A percentile compares a stretch with the other conserved stretches of the same genome.
These are phyloP conservation scores for Exophiala alcalophila DNA, from an alignment of 2,329 filamentous ascomycete genomes.

Conservation along the genomic window DNA sequence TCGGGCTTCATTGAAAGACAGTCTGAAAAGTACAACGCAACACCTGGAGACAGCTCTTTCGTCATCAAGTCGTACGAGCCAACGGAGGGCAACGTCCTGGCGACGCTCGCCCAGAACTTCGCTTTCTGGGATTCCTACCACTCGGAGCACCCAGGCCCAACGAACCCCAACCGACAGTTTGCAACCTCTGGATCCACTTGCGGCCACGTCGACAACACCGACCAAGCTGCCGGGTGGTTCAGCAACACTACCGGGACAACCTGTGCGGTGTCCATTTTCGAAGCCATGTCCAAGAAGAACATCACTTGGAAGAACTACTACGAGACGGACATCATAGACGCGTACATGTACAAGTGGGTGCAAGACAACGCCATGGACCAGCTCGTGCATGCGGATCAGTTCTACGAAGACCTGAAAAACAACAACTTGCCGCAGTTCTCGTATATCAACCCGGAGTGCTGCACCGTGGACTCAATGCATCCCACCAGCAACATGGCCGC, in stretches of 20 bases:
- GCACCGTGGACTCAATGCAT: conserved; percentile 24
- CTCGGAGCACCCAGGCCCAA: conserved; percentile 22
- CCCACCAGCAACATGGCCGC: conserved; percentile 25
- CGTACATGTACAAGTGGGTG: conserved; percentile 24
- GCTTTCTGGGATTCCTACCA: conserved; percentile 22
- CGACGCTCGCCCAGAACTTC: conserved; percentile 20
- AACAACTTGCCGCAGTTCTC: conserved; percentile 68
- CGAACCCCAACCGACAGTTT: conserved; percentile 20
- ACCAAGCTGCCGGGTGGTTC: conserved; percentile 20
- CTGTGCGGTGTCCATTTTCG: conserved; percentile 18
- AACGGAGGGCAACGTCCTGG: conserved; percentile 9
- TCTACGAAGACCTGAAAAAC: conserved; percentile 64
- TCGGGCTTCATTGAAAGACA: conserved; percentile 24
- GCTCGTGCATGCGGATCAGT: conserved; percentile 40
- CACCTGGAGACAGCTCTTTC: conserved; percentile 20
- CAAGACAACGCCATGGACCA: conserved; percentile 23
- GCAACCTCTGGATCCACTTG: conserved; percentile 18
- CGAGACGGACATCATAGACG: conserved; percentile 22
- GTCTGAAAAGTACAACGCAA: conserved; percentile 22
- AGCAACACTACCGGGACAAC: conserved; percentile 16
- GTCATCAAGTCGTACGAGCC: conserved; percentile 23
- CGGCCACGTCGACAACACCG: conserved; percentile 21
- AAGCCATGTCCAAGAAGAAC: conserved; percentile 18
- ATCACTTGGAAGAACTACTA: conserved; percentile 26
- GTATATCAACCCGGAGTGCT: conserved; percentile 44